Base-by-base conservation (phyloP, 331 rosid species). In the Stylosanthes scabra region DNA sequence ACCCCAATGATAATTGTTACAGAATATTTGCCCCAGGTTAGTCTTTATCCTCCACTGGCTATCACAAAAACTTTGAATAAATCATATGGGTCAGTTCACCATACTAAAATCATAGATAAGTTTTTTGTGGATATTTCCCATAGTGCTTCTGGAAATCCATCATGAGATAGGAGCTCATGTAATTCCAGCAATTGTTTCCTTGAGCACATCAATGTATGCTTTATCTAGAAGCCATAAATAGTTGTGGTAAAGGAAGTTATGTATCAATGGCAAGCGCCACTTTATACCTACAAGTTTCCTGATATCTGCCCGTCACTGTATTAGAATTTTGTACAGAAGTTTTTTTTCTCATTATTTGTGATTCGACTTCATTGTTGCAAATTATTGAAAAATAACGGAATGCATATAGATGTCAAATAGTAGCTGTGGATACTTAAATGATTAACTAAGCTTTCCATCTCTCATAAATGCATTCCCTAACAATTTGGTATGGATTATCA, bases 1-100 rank as follows among this genome's bases (percentile, higher is more conserved):
- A 84, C 85, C 61, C 99, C 97, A 4, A 94, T 94, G 97, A 94
- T 89, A 93, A 94, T 94, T 82, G 88, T 94, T 74, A 91, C 93
- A 5, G 99, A 94, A 75, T 94, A 86, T 80, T 87, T 94, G 66
- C 97, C 97, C 20, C 87, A 82, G 99, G 97, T 94, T 70, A 82
- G 79, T 74, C 28, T 70, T 29, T 58, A 66, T 61, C 60, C 42
- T 44, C n/a, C 73, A n/a, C 66, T 57, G 44, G 51, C 54, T 70
- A 29, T 49, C 16, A 37, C 3, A 37, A 50, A 68, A 68, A 57
- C 2, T 74, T 55, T 76, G 11, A 28, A 41, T 47, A 57, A 71
- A 46, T 27, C 58, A 25, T 63, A 54, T 37, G 50, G 41, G 44
- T 14, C 63, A 42, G 47, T 72, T 72, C 60, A 47, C 20, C 29